Base-by-base conservation (phyloP, 2,329 filamentous ascomycete genomes). In the Colletotrichum spaethianum region DNA sequence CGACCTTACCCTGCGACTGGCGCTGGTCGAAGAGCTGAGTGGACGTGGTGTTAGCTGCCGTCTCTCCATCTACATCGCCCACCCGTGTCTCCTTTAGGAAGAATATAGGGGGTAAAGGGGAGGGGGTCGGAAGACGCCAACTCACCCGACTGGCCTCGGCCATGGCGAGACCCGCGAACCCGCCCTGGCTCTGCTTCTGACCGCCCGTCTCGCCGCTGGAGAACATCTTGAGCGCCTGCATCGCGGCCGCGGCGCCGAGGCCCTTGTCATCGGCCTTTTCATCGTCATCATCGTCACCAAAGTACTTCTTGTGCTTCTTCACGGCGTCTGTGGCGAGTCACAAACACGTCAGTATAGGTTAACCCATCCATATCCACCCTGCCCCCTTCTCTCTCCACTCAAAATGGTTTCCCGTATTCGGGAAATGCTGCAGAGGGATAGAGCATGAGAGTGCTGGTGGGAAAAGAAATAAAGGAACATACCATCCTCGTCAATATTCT, bases 91-190 rank as follows among this genome's bases (percentile, higher is more conserved):
- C 33, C 11, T 36, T 36, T 3, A 48, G 44, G n/a, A 18, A 50
- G 26, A 36, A n/a, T 14, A 31, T 52, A n/a, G 42, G 40, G 33
- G 18, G 31, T 8, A 60, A n/a, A 40, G 46, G 4, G 23, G n/a
- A 44, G 20, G 38, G 36, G 11, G 20, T 28, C 26, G 14, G 14
- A 7, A 28, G 48, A 31, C 28, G 12, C n/a, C 33, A 12, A 76
- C 83, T 66, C 74, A 95, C 85, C 87, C 95, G 95, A 78, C 92
- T 92, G 42, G 94, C 95, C 85, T 98, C 93, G 11, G 89, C 91
- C 94, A 98, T 95, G 53, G 95, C 95, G 80, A 97, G 86, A 5
- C 93, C 93, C 74, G 98, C 89, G 78, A 98, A 94, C 73, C 92
- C 89, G 80, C 92, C 94, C 87, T 97, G 92, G 76, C 90, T 90